phyloP scores from a whole-genome alignment of 2,329 filamentous ascomycete genomes.

The Emmonsia crescens region DNA sequence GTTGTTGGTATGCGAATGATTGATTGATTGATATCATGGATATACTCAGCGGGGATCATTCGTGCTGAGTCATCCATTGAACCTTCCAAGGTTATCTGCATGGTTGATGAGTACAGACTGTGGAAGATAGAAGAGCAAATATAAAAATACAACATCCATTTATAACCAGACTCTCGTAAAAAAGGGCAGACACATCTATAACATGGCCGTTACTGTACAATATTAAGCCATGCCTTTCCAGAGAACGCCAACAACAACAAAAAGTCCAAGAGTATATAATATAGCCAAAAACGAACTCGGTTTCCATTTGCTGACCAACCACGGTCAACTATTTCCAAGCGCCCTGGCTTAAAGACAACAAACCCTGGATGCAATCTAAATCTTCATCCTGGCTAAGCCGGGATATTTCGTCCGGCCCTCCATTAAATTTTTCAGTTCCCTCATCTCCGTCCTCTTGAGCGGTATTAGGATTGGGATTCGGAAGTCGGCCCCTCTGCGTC shows the following conservation, averaged over 20 bases:
- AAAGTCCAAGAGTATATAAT: neutral
- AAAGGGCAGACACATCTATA: neutral
- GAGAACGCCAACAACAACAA: neutral
- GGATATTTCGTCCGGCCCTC: constrained; percentile 49
- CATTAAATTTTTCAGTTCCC: constrained; percentile 9
- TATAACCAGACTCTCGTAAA: neutral
- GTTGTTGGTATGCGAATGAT: neutral
- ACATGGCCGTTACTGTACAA: neutral
- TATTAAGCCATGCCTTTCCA: neutral
- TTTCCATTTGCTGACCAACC: neutral
- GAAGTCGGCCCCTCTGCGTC: constrained; percentile 20
- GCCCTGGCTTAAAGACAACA: constrained; percentile 83
- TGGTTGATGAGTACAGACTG: no score
- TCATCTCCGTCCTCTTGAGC: constrained; percentile 27
- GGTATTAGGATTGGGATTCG: constrained; percentile 15
- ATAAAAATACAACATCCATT: constrained; percentile 1
- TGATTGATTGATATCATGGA: neutral
- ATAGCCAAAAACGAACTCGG: neutral
- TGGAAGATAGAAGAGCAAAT: neutral
- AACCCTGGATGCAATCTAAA: constrained; percentile 78
- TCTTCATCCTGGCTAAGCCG: constrained; percentile 69
- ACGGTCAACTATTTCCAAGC: constrained; percentile 56
- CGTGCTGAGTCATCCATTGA: neutral
- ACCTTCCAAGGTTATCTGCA: no score
- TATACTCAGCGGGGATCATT: no score